A percentile compares a stretch with the other conserved stretches of the same genome.
phyloP scores from a whole-genome alignment of 202 grass and related monocot species.

The Eragrostis tef region DNA sequence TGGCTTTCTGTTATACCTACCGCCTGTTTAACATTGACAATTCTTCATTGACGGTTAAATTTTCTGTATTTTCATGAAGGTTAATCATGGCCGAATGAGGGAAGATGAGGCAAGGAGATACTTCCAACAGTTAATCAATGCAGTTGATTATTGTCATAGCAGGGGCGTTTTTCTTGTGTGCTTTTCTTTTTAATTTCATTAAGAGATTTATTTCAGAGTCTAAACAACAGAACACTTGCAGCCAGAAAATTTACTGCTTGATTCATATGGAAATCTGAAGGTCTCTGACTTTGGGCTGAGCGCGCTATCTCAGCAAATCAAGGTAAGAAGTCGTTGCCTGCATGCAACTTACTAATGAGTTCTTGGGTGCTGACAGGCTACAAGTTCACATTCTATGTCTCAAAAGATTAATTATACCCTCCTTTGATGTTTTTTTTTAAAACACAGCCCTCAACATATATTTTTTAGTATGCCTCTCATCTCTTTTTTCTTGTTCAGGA shows the following conservation, averaged over 20 bases:
- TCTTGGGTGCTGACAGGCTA: not conserved
- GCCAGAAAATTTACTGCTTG: slow-evolving; percentile 81
- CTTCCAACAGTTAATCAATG: slow-evolving; percentile 85
- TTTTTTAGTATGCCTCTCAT: not conserved
- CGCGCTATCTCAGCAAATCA: slow-evolving; percentile 69
- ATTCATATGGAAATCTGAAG: slow-evolving; percentile 71
- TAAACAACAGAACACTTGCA: slow-evolving; percentile 44
- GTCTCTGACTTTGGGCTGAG: slow-evolving; percentile 85
- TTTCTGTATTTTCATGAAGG: slow-evolving; percentile 43
- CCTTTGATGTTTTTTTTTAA: not conserved
- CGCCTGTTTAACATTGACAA: no score
- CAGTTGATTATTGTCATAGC: slow-evolving; percentile 90
- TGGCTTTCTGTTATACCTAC: no score
- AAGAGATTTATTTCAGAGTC: slow-evolving; percentile 24
- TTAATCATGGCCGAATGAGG: slow-evolving; percentile 79
- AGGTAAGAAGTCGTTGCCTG: slow-evolving; percentile 48
- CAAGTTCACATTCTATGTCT: not conserved
- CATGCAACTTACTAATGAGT: slow-evolving; percentile 11
- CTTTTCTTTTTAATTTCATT: not conserved
- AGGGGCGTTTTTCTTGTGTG: slow-evolving; percentile 56
- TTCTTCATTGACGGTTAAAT: not conserved
- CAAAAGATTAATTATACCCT: not conserved
- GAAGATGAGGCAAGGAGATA: slow-evolving; percentile 81
- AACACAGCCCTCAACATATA: not conserved
- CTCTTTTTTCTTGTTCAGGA: slow-evolving; percentile 52